A percentile compares a stretch with the other conserved stretches of the same genome.
These are phyloP conservation scores for Coffea canephora DNA, from an alignment of 257 asterid genomes.

Conservation along the genomic window DNA sequence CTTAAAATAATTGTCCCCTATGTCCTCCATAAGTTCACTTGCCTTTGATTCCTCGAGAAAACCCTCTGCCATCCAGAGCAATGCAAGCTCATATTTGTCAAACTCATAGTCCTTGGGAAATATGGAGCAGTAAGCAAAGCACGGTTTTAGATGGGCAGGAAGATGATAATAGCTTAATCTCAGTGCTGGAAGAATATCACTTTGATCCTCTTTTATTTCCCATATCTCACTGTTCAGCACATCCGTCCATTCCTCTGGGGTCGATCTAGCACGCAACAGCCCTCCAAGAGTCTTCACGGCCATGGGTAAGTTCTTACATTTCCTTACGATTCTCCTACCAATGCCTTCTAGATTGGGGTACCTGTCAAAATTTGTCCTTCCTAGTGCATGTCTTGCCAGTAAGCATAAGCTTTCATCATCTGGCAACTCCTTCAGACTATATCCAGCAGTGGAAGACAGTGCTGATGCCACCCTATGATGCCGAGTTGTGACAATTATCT, in stretches of 20 bases:
- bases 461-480: slow-evolving; percentile 4
- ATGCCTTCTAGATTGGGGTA: neutral
- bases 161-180: slow-evolving; percentile 28
- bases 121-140: slow-evolving; percentile 31
- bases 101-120: slow-evolving; percentile 35
- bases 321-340: slow-evolving; percentile 16
- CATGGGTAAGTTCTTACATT: slow-evolving; percentile 20
- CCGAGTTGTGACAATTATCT: slow-evolving; percentile 14
- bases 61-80: too few species aligned
- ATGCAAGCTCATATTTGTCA: too few species aligned
- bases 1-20: too few species aligned
- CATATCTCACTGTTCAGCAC: slow-evolving; percentile 24
- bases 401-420: slow-evolving; percentile 16
- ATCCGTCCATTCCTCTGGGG: slow-evolving; percentile 15
- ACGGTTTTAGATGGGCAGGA: slow-evolving; percentile 19
- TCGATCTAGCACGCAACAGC: neutral
- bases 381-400: slow-evolving; percentile 19
- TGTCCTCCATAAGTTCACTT: too few species aligned
- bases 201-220: neutral
- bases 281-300: slow-evolving; percentile 22
- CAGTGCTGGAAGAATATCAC: slow-evolving; percentile 17
- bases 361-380: neutral
- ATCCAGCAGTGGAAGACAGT: neutral
- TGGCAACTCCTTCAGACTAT: slow-evolving; percentile 4
- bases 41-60: too few species aligned